These are phyloP conservation scores for Botrytis fragariae DNA, from an alignment of 2,329 filamentous ascomycete species.

Conservation along the genomic window DNA sequence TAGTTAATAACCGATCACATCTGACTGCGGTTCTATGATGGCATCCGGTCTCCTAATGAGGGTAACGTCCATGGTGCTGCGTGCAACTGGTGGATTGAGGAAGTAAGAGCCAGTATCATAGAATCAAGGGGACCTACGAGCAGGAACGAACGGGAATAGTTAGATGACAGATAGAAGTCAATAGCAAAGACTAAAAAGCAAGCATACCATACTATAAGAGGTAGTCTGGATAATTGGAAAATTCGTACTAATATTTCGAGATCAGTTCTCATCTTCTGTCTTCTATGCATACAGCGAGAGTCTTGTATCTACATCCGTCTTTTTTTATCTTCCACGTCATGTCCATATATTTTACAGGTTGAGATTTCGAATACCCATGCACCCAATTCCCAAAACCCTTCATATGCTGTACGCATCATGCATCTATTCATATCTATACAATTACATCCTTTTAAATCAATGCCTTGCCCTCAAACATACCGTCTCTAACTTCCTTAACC, in stretches of 20 bases:
- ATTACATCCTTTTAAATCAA: slow-evolving; percentile 52
- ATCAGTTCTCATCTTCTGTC: not conserved
- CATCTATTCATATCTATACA: slow-evolving; percentile 18
- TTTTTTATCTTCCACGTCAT: not conserved
- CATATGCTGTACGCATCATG: not conserved
- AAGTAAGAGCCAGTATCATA: not conserved
- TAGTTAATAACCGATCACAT: not conserved
- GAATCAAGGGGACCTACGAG: not conserved
- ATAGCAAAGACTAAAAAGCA: not conserved
- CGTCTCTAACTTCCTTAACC: slow-evolving; percentile 86
- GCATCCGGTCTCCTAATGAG: not conserved
- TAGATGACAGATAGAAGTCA: not conserved
- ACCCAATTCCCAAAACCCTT: not conserved
- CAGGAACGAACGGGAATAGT: not conserved
- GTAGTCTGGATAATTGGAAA: not conserved
- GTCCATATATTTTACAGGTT: not conserved
- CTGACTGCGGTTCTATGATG: not conserved
- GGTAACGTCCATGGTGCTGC: not conserved
- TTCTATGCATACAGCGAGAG: not conserved
- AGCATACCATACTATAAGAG: not conserved
- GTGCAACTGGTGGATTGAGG: not conserved
- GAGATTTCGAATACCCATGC: not conserved
- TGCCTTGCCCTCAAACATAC: slow-evolving; percentile 79
- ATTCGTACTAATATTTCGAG: not conserved
- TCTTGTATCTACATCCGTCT: not conserved